Evolutionary conservation across 2,329 filamentous ascomycete genomes (phyloP).

Genomic region (Mycosphaerella sp.): DNA sequence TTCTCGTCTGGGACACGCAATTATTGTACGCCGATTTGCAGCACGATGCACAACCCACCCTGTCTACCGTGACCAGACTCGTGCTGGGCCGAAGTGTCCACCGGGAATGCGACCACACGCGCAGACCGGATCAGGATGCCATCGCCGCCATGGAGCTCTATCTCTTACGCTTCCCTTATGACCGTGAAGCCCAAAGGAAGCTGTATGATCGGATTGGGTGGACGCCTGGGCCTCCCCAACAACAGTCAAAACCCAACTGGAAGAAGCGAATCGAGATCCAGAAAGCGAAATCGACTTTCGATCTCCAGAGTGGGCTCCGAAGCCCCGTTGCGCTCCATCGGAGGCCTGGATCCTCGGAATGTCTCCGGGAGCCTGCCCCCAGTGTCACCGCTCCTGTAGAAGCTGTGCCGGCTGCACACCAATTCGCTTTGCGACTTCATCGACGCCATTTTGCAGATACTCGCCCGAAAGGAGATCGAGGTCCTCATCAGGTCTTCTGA

Average conservation of each 20-base stretch:
- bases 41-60: constrained; percentile 1
- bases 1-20: constrained; percentile 5
- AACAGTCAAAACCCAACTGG: not conserved
- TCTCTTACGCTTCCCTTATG: constrained; percentile 2
- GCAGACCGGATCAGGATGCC: constrained; percentile 9
- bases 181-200: not conserved
- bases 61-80: constrained; percentile 1
- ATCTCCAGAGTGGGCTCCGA: not conserved
- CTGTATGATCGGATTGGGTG: not conserved
- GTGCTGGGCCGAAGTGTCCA: not conserved
- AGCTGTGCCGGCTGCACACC: not conserved
- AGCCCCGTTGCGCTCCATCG: no score
- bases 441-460: constrained; percentile 4
- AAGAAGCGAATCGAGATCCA: not conserved
- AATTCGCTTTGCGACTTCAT: constrained; percentile 4
- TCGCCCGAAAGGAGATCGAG: not conserved
- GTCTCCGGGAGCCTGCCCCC: not conserved
- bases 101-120: not conserved
- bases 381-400: not conserved
- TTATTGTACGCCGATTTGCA: constrained; percentile 3
- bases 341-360: not conserved
- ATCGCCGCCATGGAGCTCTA: constrained; percentile 11
- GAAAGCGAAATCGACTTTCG: not conserved
- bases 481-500: not conserved
- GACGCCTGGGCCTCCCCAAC: not conserved